phyloP scores from a whole-genome alignment of 2,329 filamentous ascomycete species.

The Pestalotiopsis sp. region DNA sequence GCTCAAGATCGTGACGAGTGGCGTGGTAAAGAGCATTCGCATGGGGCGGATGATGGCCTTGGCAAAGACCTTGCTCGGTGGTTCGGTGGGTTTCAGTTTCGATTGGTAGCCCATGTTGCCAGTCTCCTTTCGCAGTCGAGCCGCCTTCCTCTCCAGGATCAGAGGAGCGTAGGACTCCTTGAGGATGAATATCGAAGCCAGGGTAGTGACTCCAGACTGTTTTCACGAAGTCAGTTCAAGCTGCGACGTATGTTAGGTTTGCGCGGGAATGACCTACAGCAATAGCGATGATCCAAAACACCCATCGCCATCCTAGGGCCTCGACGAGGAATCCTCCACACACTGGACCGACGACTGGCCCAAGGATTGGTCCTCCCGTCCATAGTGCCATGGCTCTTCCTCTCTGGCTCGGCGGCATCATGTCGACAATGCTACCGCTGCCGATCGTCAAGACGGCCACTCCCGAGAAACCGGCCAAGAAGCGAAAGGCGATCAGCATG shows the following conservation, averaged over 20 bases:
- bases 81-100: constrained; percentile 42
- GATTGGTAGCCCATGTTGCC: constrained; percentile 38
- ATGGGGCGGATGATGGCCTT: constrained; percentile 37
- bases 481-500: constrained; percentile 59
- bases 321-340: constrained; percentile 37
- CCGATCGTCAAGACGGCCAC: constrained; percentile 66
- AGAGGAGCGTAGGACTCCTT: constrained; percentile 40
- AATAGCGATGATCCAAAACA: constrained; percentile 39
- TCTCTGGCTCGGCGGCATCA: constrained; percentile 53
- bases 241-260: too few relatives aligned
- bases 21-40: constrained; percentile 39
- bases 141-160: constrained; percentile 37
- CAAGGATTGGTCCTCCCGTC: constrained; percentile 34
- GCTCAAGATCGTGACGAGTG: constrained; percentile 35
- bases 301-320: constrained; percentile 38
- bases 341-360: constrained; percentile 36
- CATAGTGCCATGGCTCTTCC: constrained; percentile 49
- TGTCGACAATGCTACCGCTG: constrained; percentile 67
- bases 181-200: constrained; percentile 34
- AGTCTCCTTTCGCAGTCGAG: constrained; percentile 43
- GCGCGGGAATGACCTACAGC: constrained; percentile 7
- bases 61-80: constrained; percentile 32
- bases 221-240: neutral
- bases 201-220: constrained; percentile 27
- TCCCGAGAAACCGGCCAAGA: constrained; percentile 65